These are phyloP conservation scores for Tolypocladium album DNA, from an alignment of 2,329 filamentous ascomycete genomes.

Conservation along the genomic window DNA sequence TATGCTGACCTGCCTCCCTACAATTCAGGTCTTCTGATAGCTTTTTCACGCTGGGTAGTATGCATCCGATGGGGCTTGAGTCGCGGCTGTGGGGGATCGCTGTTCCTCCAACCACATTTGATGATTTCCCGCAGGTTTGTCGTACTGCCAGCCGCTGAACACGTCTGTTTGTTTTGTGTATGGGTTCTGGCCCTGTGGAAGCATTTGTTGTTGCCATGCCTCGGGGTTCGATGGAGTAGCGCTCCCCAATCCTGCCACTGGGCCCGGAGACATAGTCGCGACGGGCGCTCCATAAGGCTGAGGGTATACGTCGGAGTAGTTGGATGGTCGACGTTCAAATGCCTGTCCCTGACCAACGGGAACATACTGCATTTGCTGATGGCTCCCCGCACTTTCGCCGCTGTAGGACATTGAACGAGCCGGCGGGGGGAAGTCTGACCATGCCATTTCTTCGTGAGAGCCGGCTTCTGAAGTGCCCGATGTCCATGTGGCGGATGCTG, in stretches of 20 bases:
- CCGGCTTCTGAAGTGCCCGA: conserved; percentile 23
- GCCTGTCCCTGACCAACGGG: conserved; percentile 24
- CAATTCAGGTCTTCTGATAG: not conserved
- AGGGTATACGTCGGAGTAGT: conserved; percentile 33
- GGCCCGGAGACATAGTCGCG: conserved; percentile 22
- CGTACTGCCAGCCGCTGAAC: conserved; percentile 28
- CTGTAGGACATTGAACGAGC: conserved; percentile 38
- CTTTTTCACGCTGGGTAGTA: conserved; percentile 8
- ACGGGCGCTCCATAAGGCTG: conserved; percentile 25
- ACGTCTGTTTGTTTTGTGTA: conserved; percentile 26
- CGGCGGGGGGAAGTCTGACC: conserved; percentile 30
- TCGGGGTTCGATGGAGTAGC: conserved; percentile 22
- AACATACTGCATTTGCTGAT: conserved; percentile 27
- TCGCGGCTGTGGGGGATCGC: conserved; percentile 1
- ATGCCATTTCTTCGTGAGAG: conserved; percentile 32
- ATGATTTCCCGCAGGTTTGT: conserved; percentile 8
- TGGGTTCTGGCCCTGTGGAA: conserved; percentile 18
- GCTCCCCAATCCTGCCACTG: conserved; percentile 19
- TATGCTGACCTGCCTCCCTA: not conserved
- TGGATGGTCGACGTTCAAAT: conserved; percentile 32
- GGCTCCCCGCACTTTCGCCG: conserved; percentile 26
- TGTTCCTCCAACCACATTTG: conserved; percentile 7
- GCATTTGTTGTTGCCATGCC: conserved; percentile 30
- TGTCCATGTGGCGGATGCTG: conserved; percentile 31
- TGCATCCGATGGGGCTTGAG: conserved; percentile 7